Evolutionary conservation across 2,329 filamentous ascomycete genomes (phyloP).

Genomic region (Fusarium penzigii): DNA sequence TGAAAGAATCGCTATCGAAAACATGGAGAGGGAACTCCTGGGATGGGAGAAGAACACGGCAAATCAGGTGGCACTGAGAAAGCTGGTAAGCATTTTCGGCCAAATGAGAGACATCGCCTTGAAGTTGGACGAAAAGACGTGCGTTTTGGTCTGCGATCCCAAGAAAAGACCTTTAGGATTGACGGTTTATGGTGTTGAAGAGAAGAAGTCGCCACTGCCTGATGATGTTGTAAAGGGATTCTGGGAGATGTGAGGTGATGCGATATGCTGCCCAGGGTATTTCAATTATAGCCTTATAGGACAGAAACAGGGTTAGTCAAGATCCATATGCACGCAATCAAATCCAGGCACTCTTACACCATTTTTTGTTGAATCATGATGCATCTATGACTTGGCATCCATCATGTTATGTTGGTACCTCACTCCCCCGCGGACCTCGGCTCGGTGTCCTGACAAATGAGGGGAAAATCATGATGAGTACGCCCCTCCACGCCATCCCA

Average conservation of each 20-base stretch:
- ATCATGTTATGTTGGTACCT: neutral
- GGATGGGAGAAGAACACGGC: conserved; percentile 6
- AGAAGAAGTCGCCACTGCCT: too few species aligned
- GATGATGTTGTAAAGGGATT: too few species aligned
- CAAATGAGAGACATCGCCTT: conserved; percentile 3
- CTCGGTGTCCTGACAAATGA: neutral
- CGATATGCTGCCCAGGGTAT: too few species aligned
- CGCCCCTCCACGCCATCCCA: neutral
- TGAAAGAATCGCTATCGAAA: conserved; percentile 3
- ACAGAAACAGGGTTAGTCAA: too few species aligned
- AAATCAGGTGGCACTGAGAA: conserved; percentile 7
- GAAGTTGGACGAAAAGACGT: neutral
- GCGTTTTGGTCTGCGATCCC: conserved; percentile 2
- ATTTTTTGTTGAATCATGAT: too few species aligned
- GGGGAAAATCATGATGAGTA: neutral
- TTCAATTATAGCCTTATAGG: too few species aligned
- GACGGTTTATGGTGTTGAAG: too few species aligned
- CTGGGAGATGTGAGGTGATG: too few species aligned
- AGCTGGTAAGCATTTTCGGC: conserved; percentile 1
- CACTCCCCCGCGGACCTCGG: neutral
- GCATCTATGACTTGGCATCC: neutral
- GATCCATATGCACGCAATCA: too few species aligned
- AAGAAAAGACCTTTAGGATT: too few species aligned
- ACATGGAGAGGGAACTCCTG: neutral
- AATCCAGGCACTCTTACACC: too few species aligned